phyloP scores from a whole-genome alignment of 805 yeast species.

The Zygosaccharomyces rouxii region DNA sequence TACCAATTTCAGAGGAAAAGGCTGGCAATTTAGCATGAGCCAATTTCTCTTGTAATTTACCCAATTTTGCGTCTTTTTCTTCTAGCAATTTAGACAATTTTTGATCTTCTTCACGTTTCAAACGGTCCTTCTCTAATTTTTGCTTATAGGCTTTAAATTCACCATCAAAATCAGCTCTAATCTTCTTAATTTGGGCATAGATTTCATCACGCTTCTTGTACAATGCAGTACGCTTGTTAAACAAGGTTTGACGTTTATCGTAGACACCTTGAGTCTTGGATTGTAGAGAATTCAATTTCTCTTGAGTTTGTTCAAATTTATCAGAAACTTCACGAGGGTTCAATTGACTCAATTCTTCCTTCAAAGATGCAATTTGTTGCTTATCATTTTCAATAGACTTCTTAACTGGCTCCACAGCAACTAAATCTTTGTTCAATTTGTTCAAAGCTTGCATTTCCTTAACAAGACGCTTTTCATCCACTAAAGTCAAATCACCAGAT shows the following conservation, averaged over 20 bases:
- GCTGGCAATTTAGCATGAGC: conserved; percentile 78
- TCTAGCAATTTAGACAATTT: conserved; percentile 43
- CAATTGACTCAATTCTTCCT: conserved; percentile 53
- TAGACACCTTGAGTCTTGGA: conserved; percentile 54
- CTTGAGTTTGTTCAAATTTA: conserved; percentile 63
- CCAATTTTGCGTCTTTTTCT: conserved; percentile 49
- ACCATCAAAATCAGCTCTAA: conserved; percentile 69
- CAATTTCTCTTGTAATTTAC: conserved; percentile 65
- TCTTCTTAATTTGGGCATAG: conserved; percentile 60
- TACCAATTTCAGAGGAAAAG: conserved; percentile 68
- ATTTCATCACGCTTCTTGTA: conserved; percentile 65
- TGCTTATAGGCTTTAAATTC: conserved; percentile 68
- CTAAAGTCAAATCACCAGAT: conserved; percentile 75
- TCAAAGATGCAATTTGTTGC: conserved; percentile 68
- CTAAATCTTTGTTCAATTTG: conserved; percentile 75
- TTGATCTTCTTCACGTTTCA: conserved; percentile 56
- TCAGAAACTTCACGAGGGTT: conserved; percentile 62
- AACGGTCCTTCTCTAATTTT: conserved; percentile 68
- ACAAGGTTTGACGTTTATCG: conserved; percentile 61
- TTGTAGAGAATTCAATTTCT: conserved; percentile 63
- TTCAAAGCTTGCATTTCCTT: conserved; percentile 82
- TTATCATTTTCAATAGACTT: conserved; percentile 74
- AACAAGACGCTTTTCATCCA: conserved; percentile 80
- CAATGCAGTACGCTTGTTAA: conserved; percentile 60
- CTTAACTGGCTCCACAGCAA: conserved; percentile 68